These are phyloP conservation scores for Fusarium subtropicale DNA, from an alignment of 2,329 filamentous ascomycete genomes.

Conservation along the genomic window DNA sequence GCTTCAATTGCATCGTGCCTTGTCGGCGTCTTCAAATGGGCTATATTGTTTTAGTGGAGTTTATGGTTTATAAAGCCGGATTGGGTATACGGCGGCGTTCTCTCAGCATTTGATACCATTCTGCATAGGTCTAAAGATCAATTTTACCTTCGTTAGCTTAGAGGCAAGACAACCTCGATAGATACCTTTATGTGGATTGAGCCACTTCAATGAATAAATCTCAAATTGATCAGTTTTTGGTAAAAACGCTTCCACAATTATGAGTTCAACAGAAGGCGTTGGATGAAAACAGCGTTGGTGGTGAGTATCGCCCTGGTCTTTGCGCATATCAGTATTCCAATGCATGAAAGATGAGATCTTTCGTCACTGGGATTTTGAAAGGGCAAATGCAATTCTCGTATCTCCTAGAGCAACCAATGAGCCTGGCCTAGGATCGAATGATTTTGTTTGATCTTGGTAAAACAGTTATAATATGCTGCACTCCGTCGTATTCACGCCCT, in stretches of 20 bases:
- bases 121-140: slow-evolving; percentile 36
- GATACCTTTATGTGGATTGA: slow-evolving; percentile 22
- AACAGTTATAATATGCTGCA: background rate
- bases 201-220: slow-evolving; percentile 26
- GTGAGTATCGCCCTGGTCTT: background rate
- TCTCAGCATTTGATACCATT: slow-evolving; percentile 46
- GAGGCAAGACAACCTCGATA: slow-evolving; percentile 30
- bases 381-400: background rate
- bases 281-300: background rate
- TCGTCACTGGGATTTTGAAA: background rate
- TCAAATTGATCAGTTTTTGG: background rate
- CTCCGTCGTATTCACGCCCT: background rate
- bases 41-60: slow-evolving; percentile 34
- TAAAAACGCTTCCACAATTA: background rate
- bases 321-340: background rate
- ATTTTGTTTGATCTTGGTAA: background rate
- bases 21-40: slow-evolving; percentile 17
- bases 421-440: background rate
- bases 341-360: background rate
- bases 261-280: background rate
- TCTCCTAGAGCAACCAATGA: background rate
- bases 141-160: slow-evolving; percentile 38
- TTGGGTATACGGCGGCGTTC: slow-evolving; percentile 40
- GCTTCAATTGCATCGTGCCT: slow-evolving; percentile 14
- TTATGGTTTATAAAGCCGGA: slow-evolving; percentile 19